Percentiles rank a stretch among this genome's conserved stretches.
Conservation (phyloP, 805 yeast species). For the Teunomyces aglyptinius region DNA sequence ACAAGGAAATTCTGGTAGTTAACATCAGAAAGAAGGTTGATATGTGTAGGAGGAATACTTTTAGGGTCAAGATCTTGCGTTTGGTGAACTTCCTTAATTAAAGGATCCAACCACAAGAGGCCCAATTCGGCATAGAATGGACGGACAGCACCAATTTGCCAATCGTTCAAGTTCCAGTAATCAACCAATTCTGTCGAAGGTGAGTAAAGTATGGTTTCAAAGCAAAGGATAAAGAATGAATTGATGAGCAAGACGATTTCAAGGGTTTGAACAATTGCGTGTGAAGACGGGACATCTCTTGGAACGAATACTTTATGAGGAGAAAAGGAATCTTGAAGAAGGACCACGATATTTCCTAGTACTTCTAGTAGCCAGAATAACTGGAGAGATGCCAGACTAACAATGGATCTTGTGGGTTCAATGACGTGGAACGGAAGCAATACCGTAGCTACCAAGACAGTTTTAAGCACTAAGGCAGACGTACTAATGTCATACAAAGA, state of each 20-base stretch:
- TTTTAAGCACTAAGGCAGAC: neutral
- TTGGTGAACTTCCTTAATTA: conserved; percentile 21
- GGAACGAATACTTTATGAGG: conserved; percentile 7
- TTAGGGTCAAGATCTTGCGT: conserved; percentile 18
- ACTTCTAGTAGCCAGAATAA: conserved; percentile 37
- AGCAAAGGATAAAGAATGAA: conserved; percentile 1
- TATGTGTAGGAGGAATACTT: conserved; percentile 12
- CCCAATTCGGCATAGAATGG: conserved; percentile 15
- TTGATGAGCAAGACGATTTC: conserved; percentile 6
- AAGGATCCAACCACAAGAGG: conserved; percentile 21
- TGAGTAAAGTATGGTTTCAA: conserved; percentile 4
- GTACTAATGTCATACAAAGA: conserved; percentile 1
- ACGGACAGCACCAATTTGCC: conserved; percentile 11
- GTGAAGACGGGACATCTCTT: neutral
- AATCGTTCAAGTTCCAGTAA: conserved; percentile 8
- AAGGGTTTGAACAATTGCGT: conserved; percentile 3
- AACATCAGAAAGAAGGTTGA: conserved; percentile 2
- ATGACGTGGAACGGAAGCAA: conserved; percentile 43
- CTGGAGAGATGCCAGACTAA: conserved; percentile 38
- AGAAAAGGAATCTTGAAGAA: conserved; percentile 8
- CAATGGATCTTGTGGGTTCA: conserved; percentile 40
- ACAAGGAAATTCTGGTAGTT: conserved; percentile 1
- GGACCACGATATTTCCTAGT: neutral
- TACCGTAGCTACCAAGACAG: conserved; percentile 13
- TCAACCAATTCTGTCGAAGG: conserved; percentile 12